Evolutionary conservation across 1,284 basidiomycete species (phyloP).

Genomic region (Cystobasidium pallidum): DNA sequence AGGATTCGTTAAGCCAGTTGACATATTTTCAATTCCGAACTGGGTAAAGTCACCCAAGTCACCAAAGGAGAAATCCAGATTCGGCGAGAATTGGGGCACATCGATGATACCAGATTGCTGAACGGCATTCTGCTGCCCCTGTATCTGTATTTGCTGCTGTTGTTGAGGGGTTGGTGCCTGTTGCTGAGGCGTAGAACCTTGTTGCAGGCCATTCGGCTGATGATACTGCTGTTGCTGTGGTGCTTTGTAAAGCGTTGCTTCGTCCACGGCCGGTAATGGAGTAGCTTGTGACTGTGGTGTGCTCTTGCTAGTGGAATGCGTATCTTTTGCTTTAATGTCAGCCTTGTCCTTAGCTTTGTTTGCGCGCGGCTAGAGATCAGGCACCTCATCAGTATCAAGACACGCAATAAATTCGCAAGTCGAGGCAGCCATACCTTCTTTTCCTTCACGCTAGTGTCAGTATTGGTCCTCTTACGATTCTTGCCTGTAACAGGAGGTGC

Average conservation of each 20-base stretch:
- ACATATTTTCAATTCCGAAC: constrained; percentile 10
- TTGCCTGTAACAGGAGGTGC: constrained; percentile 14
- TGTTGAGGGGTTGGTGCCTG: constrained; percentile 10
- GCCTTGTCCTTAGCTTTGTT: constrained; percentile 17
- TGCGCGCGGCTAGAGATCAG: not conserved
- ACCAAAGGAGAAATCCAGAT: constrained; percentile 11
- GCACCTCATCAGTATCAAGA: not conserved
- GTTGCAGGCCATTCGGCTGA: constrained; percentile 7
- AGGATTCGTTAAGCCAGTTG: constrained; percentile 5
- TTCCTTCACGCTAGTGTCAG: constrained; percentile 26
- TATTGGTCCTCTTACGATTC: constrained; percentile 28
- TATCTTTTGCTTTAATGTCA: constrained; percentile 1
- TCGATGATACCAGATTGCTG: constrained; percentile 9
- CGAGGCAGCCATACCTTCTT: constrained; percentile 29
- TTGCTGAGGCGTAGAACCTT: constrained; percentile 1
- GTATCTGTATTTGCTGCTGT: constrained; percentile 9
- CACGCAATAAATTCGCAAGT: not conserved
- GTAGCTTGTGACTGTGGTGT: constrained; percentile 19
- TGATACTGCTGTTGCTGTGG: constrained; percentile 1
- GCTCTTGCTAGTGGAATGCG: constrained; percentile 3
- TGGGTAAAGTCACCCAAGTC: constrained; percentile 17
- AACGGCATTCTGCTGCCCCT: not conserved
- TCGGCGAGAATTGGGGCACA: constrained; percentile 12
- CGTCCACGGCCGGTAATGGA: not conserved
- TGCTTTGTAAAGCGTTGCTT: not conserved